phyloP scores from a whole-genome alignment of 495 filamentous ascomycete species.

The Cladorrhinum samala region DNA sequence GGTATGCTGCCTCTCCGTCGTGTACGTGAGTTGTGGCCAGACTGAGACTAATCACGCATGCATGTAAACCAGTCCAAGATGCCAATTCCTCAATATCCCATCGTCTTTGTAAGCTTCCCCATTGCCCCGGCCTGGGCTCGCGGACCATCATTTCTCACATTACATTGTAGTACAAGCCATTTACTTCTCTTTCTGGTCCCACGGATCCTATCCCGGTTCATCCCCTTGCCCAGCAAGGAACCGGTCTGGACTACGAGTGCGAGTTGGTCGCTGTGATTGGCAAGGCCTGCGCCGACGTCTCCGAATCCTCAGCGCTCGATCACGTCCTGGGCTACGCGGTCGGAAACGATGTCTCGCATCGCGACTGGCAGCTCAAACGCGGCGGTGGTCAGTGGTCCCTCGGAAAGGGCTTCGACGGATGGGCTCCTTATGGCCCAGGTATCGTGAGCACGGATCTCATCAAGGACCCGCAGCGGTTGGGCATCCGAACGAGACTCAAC shows the following conservation, averaged over 20 bases:
- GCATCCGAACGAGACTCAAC: constrained; percentile 65
- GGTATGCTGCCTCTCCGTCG: no score
- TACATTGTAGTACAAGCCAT: constrained; percentile 76
- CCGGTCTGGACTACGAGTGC: constrained; percentile 77
- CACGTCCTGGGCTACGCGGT: constrained; percentile 76
- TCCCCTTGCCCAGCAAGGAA: constrained; percentile 47
- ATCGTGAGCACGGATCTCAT: constrained; percentile 66
- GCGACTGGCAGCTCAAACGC: constrained; percentile 74
- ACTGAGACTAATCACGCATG: no score
- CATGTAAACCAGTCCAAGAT: constrained; percentile 54
- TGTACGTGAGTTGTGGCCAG: no score
- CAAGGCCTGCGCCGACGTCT: constrained; percentile 60
- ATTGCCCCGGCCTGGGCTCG: no score
- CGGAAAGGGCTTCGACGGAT: constrained; percentile 83
- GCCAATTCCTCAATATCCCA: constrained; percentile 67
- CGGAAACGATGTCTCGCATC: constrained; percentile 79
- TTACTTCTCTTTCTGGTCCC: constrained; percentile 65
- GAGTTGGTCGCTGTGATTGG: constrained; percentile 77
- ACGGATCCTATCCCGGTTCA: constrained; percentile 62
- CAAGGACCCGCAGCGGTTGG: constrained; percentile 59
- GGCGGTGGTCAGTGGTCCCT: constrained; percentile 77
- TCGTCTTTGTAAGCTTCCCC: constrained; percentile 66
- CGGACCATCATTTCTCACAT: no score
- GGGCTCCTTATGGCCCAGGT: constrained; percentile 81
- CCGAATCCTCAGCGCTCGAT: constrained; percentile 60